phyloP scores from a whole-genome alignment of 2,329 filamentous ascomycete genomes.

The Sporothrix globosa region DNA sequence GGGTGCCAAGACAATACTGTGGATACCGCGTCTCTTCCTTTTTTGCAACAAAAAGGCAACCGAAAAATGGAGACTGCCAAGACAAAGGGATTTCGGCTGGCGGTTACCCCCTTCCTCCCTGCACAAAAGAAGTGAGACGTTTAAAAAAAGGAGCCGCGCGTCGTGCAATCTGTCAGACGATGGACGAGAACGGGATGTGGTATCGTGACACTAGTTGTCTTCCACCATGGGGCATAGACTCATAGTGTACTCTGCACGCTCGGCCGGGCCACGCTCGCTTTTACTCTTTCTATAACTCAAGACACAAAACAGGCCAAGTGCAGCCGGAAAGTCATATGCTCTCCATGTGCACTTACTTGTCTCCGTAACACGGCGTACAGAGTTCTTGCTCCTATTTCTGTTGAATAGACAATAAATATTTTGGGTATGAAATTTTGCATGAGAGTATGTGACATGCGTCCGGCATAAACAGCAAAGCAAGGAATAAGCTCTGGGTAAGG shows the following conservation, averaged over 20 bases:
- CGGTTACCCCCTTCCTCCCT: not conserved
- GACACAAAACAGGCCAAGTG: not conserved
- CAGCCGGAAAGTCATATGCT: no score
- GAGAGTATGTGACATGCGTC: constrained; percentile 13
- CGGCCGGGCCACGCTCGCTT: no score
- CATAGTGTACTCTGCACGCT: no score
- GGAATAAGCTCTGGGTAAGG: not conserved
- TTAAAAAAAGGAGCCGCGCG: not conserved
- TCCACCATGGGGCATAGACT: no score
- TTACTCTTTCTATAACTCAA: no score
- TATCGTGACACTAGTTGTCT: not conserved
- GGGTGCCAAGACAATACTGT: no score
- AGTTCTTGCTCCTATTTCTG: not conserved
- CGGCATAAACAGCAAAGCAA: not conserved
- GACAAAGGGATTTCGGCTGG: not conserved
- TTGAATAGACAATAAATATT: not conserved
- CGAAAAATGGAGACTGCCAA: constrained; percentile 9
- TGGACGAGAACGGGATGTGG: no score
- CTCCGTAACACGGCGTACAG: not conserved
- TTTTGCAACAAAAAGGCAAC: not conserved
- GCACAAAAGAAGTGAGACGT: no score
- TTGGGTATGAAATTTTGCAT: constrained; percentile 30
- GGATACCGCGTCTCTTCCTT: not conserved
- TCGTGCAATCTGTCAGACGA: no score
- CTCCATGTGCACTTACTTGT: not conserved